Base-by-base conservation (phyloP, 192 early-diverging fungal genomes). In the Bifiguratus adelaidae region DNA sequence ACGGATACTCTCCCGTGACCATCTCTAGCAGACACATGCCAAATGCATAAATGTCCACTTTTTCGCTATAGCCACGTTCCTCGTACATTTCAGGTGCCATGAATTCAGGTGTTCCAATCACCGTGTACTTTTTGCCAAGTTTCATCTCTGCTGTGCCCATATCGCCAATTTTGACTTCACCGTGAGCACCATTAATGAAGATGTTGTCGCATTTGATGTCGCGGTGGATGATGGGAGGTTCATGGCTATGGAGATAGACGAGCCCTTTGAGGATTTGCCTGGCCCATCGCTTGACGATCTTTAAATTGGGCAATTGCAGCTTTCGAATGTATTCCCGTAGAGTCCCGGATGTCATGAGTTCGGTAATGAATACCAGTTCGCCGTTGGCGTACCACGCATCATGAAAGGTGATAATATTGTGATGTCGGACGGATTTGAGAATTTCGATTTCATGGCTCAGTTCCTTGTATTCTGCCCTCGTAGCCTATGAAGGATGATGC, bases 71-170 rank as follows among this genome's bases (percentile, higher is more conserved):
- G 9, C 62, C 62, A 18, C 80, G 70, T 52, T 91, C 89, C 47
- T 91, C 88, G 47, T 91, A 91, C 58, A 91, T 72, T 45, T 91
- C 89, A 2, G 89, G 89, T 0, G 89, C 89, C 87, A 91, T 91
- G 58, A 91, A 91, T 59, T 91, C 85, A 24, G 85, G 86, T 0
- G 58, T 61, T 7, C 87, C 87, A 48, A 89, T 85, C 21, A 89
- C 74, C 2, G 83, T 89, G 47, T 86, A 89, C 50, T 87, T 83
- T 48, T 89, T 86, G 44, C 84, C 83, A 37, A 80, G 56, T 49
- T 87, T 90, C 86, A 90, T 86, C 52, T 86, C 83, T 18, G 87
- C 87, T 13, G 82, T 83, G 7, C 89, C 89, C 40, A 91, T 67
- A 53, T 91, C 89, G 3, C 89, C 89, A 56, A 91, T 90, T 55